Evolutionary conservation across 495 filamentous ascomycete genomes (phyloP).

Genomic region (Aeminium ludgeri): DNA sequence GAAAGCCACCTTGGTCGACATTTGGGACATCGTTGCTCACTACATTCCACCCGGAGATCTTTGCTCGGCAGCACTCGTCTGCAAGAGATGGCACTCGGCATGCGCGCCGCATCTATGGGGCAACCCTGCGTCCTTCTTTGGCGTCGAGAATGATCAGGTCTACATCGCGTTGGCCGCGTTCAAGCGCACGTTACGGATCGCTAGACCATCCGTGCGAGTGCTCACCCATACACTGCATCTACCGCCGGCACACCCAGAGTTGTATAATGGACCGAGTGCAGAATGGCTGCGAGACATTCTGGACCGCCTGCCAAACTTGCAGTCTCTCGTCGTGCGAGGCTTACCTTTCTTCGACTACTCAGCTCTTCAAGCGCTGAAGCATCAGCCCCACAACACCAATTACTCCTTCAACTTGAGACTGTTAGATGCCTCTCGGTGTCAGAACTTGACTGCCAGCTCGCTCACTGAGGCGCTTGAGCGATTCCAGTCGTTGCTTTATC

Average conservation of each 20-base stretch:
- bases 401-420: slow-evolving; percentile 31
- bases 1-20: slow-evolving; percentile 38
- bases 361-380: slow-evolving; percentile 35
- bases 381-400: slow-evolving; percentile 5
- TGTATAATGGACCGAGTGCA: slow-evolving; percentile 44
- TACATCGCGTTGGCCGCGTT: slow-evolving; percentile 52
- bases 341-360: slow-evolving; percentile 50
- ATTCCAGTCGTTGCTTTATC: slow-evolving; percentile 39
- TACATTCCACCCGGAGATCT: slow-evolving; percentile 44
- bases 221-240: slow-evolving; percentile 50
- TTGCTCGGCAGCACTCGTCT: slow-evolving; percentile 41
- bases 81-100: slow-evolving; percentile 40
- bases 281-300: slow-evolving; percentile 48
- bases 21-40: slow-evolving; percentile 44
- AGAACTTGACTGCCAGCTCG: slow-evolving; percentile 38
- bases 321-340: slow-evolving; percentile 42
- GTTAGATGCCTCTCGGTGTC: slow-evolving; percentile 39
- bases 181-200: slow-evolving; percentile 39
- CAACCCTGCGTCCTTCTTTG: slow-evolving; percentile 48
- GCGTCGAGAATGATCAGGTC: slow-evolving; percentile 43
- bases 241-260: slow-evolving; percentile 48
- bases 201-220: slow-evolving; percentile 35
- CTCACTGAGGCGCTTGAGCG: slow-evolving; percentile 35
- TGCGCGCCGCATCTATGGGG: slow-evolving; percentile 50
- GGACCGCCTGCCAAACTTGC: slow-evolving; percentile 41